A percentile compares a stretch with the other conserved stretches of the same genome.
phyloP scores from a whole-genome alignment of 768 basidiomycete species.

The Tylopilus plumbeoviolaceoides region DNA sequence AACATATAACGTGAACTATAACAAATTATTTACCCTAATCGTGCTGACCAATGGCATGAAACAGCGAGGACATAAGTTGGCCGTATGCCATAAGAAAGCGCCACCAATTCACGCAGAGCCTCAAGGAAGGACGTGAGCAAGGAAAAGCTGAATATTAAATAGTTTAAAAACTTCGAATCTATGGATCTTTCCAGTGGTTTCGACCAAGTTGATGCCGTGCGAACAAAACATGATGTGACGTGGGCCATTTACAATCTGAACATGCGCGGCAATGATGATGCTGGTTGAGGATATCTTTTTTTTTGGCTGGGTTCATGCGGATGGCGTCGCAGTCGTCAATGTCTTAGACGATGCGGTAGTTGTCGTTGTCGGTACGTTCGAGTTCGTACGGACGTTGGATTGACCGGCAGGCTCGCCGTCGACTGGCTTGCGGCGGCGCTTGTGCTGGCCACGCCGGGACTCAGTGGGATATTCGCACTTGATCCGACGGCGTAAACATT shows the following conservation, averaged over 20 bases:
- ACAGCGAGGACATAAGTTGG: not conserved
- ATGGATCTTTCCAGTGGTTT: conserved; percentile 21
- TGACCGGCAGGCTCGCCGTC: conserved; percentile 25
- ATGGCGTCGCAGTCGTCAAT: conserved; percentile 18
- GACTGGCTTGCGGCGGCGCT: conserved; percentile 32
- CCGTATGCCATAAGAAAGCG: conserved; percentile 17
- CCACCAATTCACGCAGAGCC: conserved; percentile 11
- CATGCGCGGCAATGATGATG: conserved; percentile 8
- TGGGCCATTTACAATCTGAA: conserved; percentile 8
- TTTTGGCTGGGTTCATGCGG: conserved; percentile 17
- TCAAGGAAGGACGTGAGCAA: conserved; percentile 11
- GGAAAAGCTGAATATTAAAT: conserved; percentile 21
- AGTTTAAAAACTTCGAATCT: conserved; percentile 21
- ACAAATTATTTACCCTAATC: conserved; percentile 15
- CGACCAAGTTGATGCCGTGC: conserved; percentile 10
- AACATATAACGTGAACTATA: conserved; percentile 25
- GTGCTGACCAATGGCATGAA: conserved; percentile 10
- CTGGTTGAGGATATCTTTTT: conserved; percentile 4
- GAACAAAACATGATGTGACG: conserved; percentile 1
- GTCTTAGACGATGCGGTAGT: conserved; percentile 16
- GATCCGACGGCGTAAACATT: conserved; percentile 44
- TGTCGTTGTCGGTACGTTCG: conserved; percentile 15
- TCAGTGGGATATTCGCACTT: conserved; percentile 48
- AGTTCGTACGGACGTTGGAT: conserved; percentile 18
- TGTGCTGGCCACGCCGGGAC: conserved; percentile 45